Evolutionary conservation across 768 basidiomycete genomes (phyloP), one percentile per base, ranked within the genome.

Genomic region (Tephrocybe sp.): DNA sequence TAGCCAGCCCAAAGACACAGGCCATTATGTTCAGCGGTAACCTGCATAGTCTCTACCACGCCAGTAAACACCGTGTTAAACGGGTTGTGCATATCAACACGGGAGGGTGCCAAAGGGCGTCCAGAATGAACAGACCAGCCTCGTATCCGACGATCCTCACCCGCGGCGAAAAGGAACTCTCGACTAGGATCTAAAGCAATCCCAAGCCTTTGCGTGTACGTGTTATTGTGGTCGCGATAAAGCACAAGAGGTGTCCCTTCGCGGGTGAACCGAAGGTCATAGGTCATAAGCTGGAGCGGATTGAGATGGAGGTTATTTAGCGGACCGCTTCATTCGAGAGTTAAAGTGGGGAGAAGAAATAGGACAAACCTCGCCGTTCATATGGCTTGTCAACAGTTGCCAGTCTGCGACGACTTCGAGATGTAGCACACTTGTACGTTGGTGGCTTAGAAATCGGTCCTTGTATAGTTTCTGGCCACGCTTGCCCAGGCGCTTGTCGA

Each of bases 41-140:
- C 69, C 52, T 84, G 80, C 51, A 87, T 67, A 5, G 77, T 71
- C 9, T 67, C 60, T 4, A 86, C 60, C 1, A 69, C 71, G 2
- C 62, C 64, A 18, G 66, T 53, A 62, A 72, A 80, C 49, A 47
- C 49, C 15, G 56, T 47, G 12, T 48, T 56, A 45, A 76, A 74
- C 34, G 71, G 70, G 54, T 62, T 70, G 18, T 30, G 38, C 51
- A 39, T 47, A 31, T 47, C 19, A 22, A 18, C 16, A 4, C 46
- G 44, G 16, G 44, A 34, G 21, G 56, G 68, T 58, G 18, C 52
- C 16, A 84, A 51, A 4, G 68, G 68, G 13, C 65, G 66, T 4
- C 86, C 87, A 7, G 75, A 78, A 13, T 64, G 72, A 8, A 90
- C 62, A 9, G 86, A 86, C 89, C 89, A 91, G 2, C 76, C 77